Evolutionary conservation across 805 yeast species (phyloP).

Genomic region (Dipodascus albidus): DNA sequence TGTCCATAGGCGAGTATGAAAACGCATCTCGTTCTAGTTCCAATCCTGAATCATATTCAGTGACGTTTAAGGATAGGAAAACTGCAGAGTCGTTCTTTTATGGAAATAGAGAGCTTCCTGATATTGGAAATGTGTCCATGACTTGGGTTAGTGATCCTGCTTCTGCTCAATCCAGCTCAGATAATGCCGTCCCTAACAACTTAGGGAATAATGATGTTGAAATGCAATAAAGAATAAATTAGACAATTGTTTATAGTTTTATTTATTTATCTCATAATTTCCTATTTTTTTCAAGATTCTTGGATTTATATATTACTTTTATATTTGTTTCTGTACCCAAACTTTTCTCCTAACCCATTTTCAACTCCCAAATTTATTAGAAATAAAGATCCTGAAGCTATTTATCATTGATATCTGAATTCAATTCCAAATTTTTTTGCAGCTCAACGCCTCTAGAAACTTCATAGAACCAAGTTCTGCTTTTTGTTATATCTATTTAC

Average conservation of each 20-base stretch:
- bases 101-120: conserved; percentile 18
- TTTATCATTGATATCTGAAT: too few relatives aligned
- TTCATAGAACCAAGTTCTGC: too few relatives aligned
- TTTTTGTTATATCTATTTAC: too few relatives aligned
- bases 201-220: too few relatives aligned
- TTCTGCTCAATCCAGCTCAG: not conserved
- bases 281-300: not conserved
- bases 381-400: not conserved
- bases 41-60: conserved; percentile 11
- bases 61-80: conserved; percentile 26
- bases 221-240: not conserved
- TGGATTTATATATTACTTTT: not conserved
- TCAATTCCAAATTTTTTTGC: too few relatives aligned
- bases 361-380: not conserved
- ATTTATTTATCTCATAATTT: not conserved
- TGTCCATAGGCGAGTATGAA: conserved; percentile 19
- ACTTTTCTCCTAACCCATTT: not conserved
- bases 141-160: conserved; percentile 13
- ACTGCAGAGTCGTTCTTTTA: conserved; percentile 29
- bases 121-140: conserved; percentile 21
- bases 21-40: conserved; percentile 11
- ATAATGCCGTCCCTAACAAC: not conserved
- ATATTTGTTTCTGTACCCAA: too few relatives aligned
- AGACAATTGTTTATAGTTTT: not conserved
- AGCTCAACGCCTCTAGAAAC: too few relatives aligned